Base-by-base conservation (phyloP, 805 yeast genomes). In the Lachancea quebecensis region DNA sequence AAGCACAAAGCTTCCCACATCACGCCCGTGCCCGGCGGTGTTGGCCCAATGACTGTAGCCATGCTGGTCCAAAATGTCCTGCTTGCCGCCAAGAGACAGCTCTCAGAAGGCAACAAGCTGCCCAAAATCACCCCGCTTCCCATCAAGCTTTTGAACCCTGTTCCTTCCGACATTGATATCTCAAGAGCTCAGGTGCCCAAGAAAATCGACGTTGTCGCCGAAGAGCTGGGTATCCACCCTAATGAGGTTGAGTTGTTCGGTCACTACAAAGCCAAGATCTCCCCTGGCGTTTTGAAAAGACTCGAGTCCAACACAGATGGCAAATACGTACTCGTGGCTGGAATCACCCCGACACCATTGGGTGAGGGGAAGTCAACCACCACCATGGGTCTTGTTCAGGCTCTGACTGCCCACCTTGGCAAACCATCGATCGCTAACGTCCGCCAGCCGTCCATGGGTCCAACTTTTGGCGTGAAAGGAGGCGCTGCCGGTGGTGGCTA, bases 401-500 rank as follows among this genome's bases (percentile, higher is more conserved):
- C 99, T 12, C 71, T 91, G 47, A 95, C 96, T 49, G 96, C 96
- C 21, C 95, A 88, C 59, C 74, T 91, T 57, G 77, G 80, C 42
- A 81, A 79, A 65, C 82, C 83, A 47, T 81, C 95, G 33, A 81
- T 90, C 65, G 99, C 98, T 44, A 89, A 87, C 59, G 96, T 91
- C 42, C 85, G 99, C 66, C 99, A 91, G 66, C 98, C 98, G 27
- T 85, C 95, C 9, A 88, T 91, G 96, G 98, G 98, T 34, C 99
- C 99, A 42, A 91, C 98, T 15, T 91, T 91, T 59, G 99, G 99
- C 66, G 89, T 91, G 58, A 91, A 91, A 71, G 99, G 99, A 60
- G 98, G 98, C 67, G 99, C 99, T 47, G 98, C 98, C 15, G 99
- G 99, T 57, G 99, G 98, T 63, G 98, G 98, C 39, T 91, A 89